Base-by-base conservation (phyloP, 164 flowering plant species). In the Euptelea pleiosperma region DNA sequence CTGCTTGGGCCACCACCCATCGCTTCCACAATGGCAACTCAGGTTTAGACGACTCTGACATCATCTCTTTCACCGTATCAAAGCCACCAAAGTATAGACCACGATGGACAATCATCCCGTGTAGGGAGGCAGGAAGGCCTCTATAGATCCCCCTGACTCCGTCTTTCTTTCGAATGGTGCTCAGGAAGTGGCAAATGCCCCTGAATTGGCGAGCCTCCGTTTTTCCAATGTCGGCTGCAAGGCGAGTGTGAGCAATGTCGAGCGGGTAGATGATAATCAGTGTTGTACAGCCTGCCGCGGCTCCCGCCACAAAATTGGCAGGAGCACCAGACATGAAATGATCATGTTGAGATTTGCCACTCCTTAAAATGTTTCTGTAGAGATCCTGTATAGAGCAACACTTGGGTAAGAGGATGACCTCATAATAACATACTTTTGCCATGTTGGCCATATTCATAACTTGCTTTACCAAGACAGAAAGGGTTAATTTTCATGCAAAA, bases 11-110 rank as follows among this genome's bases (percentile, higher is more conserved):
- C 55, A 77, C 85, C 35, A 74, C 37, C 97, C 97, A 93, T 3
- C 96, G 83, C 61, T 88, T 85, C 99, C 92, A 88, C 58, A 93
- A 49, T 6, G 87, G 73, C 61, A 78, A 42, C 48, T 85, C 86
- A 0, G 68, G 57, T 45, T 73, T 58, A 2, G 84, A 70, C 21
- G 83, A 70, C 61, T 74, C 69, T 2, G 87, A 59, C 71, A 90
- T 63, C 26, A 66, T 73, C 65, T 90, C 99, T 60, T 93, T 93
- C 39, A 85, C 67, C 1, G 99, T 90, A 58, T 93, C 99, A 62
- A 93, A 93, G 15, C 97, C 99, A 2, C 99, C 99, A 73, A 93
- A 93, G 58, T 93, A 93, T n/a, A 93, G 75, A 55, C 97, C 87
- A 0, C 97, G 82, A 60, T 93, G 97, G 49, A 93, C 72, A 18